Evolutionary conservation across 179 eudicot species (phyloP).

Genomic region (Heliamphora ciliata): DNA sequence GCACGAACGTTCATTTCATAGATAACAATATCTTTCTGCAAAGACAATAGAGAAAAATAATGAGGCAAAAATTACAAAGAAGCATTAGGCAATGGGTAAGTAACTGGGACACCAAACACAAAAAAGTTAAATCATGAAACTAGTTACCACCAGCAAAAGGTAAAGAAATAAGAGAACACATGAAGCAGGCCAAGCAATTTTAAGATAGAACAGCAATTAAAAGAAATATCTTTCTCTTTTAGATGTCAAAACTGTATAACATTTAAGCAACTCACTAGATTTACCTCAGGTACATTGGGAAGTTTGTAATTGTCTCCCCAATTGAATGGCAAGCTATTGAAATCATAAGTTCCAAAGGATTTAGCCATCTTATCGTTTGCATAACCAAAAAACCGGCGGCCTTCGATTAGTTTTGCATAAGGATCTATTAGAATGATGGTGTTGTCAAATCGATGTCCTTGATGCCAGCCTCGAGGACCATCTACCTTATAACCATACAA

Average conservation of each 20-base stretch:
- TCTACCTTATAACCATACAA: conserved; percentile 81
- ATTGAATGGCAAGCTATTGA: conserved; percentile 62
- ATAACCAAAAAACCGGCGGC: conserved; percentile 84
- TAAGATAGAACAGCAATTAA: neutral
- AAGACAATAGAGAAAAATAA: conserved; percentile 15
- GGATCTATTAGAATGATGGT: conserved; percentile 71
- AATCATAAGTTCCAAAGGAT: conserved; percentile 77
- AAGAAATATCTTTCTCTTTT: neutral
- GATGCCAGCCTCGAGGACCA: conserved; percentile 82
- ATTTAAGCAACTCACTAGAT: conserved; percentile 4
- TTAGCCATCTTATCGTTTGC: conserved; percentile 44
- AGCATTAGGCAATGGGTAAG: neutral
- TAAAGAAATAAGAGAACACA: neutral
- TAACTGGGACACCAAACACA: conserved; percentile 8
- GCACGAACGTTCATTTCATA: conserved; percentile 99
- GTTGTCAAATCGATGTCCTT: conserved; percentile 88
- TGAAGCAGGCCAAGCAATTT: neutral
- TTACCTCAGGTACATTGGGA: conserved; percentile 91
- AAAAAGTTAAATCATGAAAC: neutral
- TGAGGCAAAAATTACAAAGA: neutral
- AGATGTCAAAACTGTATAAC: conserved; percentile 1
- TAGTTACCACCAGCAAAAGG: neutral
- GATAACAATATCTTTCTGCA: conserved; percentile 89
- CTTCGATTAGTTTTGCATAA: conserved; percentile 81
- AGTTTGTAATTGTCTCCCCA: conserved; percentile 74